phyloP scores from a whole-genome alignment of 768 basidiomycete species.

The Panaeolus cyanescens region DNA sequence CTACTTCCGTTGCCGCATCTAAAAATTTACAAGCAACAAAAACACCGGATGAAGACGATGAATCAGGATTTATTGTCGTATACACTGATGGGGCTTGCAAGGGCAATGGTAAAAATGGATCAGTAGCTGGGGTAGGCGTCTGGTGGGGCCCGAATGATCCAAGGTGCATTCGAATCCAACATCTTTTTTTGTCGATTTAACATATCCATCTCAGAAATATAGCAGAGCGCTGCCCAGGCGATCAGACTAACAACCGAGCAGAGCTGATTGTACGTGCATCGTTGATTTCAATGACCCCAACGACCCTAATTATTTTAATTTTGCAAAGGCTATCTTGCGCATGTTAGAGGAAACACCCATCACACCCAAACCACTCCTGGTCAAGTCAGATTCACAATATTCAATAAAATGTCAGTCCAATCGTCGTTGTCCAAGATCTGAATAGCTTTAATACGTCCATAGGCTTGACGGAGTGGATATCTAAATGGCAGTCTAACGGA shows the following conservation, averaged over 20 bases:
- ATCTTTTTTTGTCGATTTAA: background rate
- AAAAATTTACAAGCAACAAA: background rate
- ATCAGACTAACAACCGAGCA: conserved; percentile 86
- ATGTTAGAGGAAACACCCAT: conserved; percentile 73
- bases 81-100: conserved; percentile 90
- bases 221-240: conserved; percentile 79
- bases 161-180: conserved; percentile 39
- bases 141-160: conserved; percentile 80
- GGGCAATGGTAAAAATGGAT: conserved; percentile 70
- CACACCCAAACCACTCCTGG: conserved; percentile 56
- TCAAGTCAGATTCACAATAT: conserved; percentile 88
- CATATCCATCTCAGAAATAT: conserved; percentile 58
- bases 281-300: background rate
- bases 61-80: conserved; percentile 50
- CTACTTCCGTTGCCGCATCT: background rate
- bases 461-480: conserved; percentile 75
- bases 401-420: conserved; percentile 67
- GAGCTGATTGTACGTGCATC: conserved; percentile 71
- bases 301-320: conserved; percentile 4
- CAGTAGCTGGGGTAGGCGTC: conserved; percentile 83
- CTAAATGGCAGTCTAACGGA: conserved; percentile 59
- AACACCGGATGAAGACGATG: conserved; percentile 26
- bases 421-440: conserved; percentile 6
- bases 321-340: conserved; percentile 75
- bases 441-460: background rate